These are phyloP conservation scores for Flaveria bidentis DNA, from an alignment of 129 eudicot species.

Conservation along the genomic window DNA sequence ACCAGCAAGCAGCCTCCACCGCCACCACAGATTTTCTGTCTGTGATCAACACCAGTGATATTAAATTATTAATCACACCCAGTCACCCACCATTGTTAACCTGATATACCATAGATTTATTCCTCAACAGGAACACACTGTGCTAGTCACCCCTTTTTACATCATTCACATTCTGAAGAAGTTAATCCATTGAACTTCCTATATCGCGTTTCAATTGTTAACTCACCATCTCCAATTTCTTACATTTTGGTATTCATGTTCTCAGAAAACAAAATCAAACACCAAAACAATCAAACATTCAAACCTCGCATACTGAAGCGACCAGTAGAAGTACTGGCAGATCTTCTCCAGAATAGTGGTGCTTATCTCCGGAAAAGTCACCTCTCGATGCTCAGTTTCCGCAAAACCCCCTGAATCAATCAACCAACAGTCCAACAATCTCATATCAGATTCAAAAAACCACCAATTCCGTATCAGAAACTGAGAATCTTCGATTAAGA, in stretches of 20 bases:
- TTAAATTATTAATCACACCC: not conserved
- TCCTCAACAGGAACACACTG: not conserved
- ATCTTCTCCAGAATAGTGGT: conserved; percentile 82
- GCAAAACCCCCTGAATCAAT: conserved; percentile 56
- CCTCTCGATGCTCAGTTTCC: conserved; percentile 73
- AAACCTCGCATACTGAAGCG: conserved; percentile 90
- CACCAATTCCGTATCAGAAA: not conserved
- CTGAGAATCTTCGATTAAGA: not conserved
- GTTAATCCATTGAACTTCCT: too few species aligned
- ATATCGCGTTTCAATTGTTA: too few species aligned
- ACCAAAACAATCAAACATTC: not conserved
- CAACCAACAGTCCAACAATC: not conserved
- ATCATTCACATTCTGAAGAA: too few species aligned
- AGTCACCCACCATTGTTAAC: not conserved
- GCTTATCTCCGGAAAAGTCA: conserved; percentile 86
- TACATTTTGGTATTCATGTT: too few species aligned
- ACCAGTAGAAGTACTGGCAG: conserved; percentile 95
- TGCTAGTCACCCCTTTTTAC: not conserved
- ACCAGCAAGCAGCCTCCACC: not conserved
- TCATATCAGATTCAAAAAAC: not conserved
- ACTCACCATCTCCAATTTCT: too few species aligned
- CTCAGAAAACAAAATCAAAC: too few species aligned
- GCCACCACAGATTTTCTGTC: not conserved
- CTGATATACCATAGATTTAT: not conserved
- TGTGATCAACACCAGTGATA: not conserved